Evolutionary conservation across 306 rosid species (phyloP).

Genomic region (Trifolium fragiferum): DNA sequence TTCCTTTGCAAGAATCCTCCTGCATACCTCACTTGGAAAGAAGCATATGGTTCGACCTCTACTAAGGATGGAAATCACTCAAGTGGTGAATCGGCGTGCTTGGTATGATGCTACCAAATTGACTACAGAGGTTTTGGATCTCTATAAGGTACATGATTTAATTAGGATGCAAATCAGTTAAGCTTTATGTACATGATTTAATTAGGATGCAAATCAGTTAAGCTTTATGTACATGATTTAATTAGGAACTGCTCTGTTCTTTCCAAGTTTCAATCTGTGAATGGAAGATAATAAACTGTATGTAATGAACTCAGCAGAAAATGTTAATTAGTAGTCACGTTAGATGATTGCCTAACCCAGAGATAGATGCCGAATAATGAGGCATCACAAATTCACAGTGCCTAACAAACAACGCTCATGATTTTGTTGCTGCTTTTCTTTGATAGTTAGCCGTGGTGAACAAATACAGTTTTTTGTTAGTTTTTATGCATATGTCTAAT

Average conservation of each 20-base stretch:
- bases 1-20: constrained; percentile 86
- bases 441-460: constrained; percentile 4
- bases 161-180: background rate
- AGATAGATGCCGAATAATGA: background rate
- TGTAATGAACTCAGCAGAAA: constrained; percentile 16
- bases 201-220: constrained; percentile 19
- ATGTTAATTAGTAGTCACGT: background rate
- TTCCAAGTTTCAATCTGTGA: constrained; percentile 4
- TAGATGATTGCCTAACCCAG: background rate
- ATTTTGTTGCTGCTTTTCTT: constrained; percentile 21
- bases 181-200: constrained; percentile 1
- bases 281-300: background rate
- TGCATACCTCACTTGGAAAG: constrained; percentile 91
- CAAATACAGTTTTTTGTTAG: constrained; percentile 6
- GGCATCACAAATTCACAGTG: constrained; percentile 23
- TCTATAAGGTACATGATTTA: constrained; percentile 67
- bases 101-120: constrained; percentile 86
- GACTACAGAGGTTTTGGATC: constrained; percentile 71
- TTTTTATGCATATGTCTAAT: background rate
- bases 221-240: constrained; percentile 1
- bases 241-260: constrained; percentile 23
- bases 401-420: background rate
- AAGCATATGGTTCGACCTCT: constrained; percentile 92
- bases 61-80: constrained; percentile 83
- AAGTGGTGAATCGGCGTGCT: constrained; percentile 89